Evolutionary conservation across 140 eudicot species (phyloP), one percentile per base, ranked within the genome.

Genomic region (Oenanthe javanica): DNA sequence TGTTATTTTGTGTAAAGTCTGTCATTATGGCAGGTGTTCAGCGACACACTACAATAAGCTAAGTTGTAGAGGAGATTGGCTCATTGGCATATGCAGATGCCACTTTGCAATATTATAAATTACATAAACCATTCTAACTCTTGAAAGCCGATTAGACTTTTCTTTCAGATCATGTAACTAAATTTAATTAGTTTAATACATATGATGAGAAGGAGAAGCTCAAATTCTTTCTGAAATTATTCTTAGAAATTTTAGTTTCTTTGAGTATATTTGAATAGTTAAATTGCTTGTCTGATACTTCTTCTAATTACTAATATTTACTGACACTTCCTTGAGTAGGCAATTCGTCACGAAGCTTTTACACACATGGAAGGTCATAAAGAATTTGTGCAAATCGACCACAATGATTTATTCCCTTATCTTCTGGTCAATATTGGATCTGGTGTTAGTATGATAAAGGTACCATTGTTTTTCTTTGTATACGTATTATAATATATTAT

Each of bases 371-470:
- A 95, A 83, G 99, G 99, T 76, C 92, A 83, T 74, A 95, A 95
- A 79, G 97, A 91, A 87, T 95, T 95, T 87, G 97, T 92, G 87
- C 99, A 93, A 82, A 92, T 95, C 69, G 99, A 95, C 82, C 94
- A 90, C 46, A 95, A 91, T 80, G 99, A 95, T 82, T 77, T 92
- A 67, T 95, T 90, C 80, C 97, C 99, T 0, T 95, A 95, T 82
- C 97, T 95, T 85, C 97, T 95, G 16, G 99, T 95, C 27, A 95
- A 95, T 57, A 92, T 95, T 43, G 99, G 99, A 75, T 95, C 99
- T 51, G 99, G 99, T 82, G 99, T 95, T 69, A 95, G 99, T 84
- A 88, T 95, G 87, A 95, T 95, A 76, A 95, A 92, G 97, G 99
- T 94, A 87, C 64, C 18, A 4, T 54, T 57, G 80, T 36, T 43